These are phyloP conservation scores for Gelatoporia subvermispora DNA, from an alignment of 768 basidiomycete genomes.

Conservation along the genomic window DNA sequence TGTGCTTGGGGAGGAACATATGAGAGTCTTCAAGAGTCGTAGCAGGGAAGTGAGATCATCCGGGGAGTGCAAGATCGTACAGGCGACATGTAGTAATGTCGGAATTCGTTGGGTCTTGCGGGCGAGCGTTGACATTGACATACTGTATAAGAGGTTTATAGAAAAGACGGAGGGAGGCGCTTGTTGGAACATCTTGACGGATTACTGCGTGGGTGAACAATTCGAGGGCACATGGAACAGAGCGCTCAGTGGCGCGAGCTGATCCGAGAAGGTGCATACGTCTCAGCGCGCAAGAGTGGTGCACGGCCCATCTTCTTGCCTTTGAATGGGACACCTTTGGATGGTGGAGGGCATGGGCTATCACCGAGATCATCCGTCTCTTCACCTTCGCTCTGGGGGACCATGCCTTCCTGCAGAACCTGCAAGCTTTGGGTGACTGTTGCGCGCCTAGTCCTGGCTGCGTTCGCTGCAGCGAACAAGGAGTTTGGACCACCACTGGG, in stretches of 20 bases:
- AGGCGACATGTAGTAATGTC: no score
- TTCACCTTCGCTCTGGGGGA: conserved; percentile 64
- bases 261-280: conserved; percentile 62
- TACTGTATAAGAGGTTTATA: no score
- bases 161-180: no score
- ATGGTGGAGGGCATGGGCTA: conserved; percentile 83
- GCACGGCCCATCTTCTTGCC: conserved; percentile 49
- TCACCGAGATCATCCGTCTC: conserved; percentile 70
- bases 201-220: neutral
- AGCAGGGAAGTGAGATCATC: no score
- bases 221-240: neutral
- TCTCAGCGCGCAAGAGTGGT: conserved; percentile 58
- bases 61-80: no score
- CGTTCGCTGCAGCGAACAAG: conserved; percentile 66
- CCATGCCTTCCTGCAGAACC: conserved; percentile 61
- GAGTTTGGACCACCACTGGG: conserved; percentile 43
- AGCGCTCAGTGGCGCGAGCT: conserved; percentile 18
- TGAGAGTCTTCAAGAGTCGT: no score
- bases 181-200: no score
- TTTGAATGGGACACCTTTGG: conserved; percentile 50
- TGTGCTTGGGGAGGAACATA: no score
- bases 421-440: conserved; percentile 37
- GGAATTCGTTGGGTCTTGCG: no score
- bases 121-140: no score
- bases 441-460: conserved; percentile 59